Evolutionary conservation across 1,284 basidiomycete genomes (phyloP).

Genomic region (Anthracocystis panici-leucophaei): DNA sequence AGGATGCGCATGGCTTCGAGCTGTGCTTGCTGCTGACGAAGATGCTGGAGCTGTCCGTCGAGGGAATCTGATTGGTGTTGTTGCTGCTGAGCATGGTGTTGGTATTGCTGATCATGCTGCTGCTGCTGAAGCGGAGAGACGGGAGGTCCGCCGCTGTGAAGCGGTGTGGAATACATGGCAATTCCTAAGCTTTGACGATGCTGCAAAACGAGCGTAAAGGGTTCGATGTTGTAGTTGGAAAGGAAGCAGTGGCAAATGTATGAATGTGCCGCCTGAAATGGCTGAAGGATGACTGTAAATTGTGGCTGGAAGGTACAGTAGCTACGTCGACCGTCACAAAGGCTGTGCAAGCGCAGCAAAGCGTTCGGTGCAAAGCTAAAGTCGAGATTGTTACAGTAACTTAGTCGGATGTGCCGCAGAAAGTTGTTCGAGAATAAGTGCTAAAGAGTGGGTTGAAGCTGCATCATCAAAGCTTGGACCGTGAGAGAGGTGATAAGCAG

Average conservation of each 20-base stretch:
- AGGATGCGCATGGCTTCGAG: slow-evolving; percentile 28
- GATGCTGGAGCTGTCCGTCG: slow-evolving; percentile 20
- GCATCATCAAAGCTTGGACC: neutral
- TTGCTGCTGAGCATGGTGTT: slow-evolving; percentile 20
- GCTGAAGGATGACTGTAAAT: neutral
- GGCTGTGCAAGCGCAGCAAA: slow-evolving; percentile 7
- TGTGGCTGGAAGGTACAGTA: neutral
- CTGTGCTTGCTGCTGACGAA: slow-evolving; percentile 40
- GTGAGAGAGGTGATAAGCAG: neutral
- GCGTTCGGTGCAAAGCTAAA: neutral
- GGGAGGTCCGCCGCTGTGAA: slow-evolving; percentile 11
- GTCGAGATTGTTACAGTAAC: no score
- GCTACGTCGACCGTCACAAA: neutral
- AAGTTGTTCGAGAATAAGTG: no score
- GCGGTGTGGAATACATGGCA: slow-evolving; percentile 14
- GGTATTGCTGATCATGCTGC: slow-evolving; percentile 15
- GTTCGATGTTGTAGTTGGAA: neutral
- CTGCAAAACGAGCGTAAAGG: no score
- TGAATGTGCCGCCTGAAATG: neutral
- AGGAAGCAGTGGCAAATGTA: neutral
- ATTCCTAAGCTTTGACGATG: neutral
- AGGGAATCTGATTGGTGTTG: slow-evolving; percentile 18
- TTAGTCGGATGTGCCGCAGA: slow-evolving; percentile 1
- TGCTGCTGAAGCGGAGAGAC: slow-evolving; percentile 34
- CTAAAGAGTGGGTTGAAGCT: no score